A percentile compares a stretch with the other conserved stretches of the same genome.
These are phyloP conservation scores for Monosporascus sp. DNA, from an alignment of 2,329 filamentous ascomycete genomes.

Conservation along the genomic window DNA sequence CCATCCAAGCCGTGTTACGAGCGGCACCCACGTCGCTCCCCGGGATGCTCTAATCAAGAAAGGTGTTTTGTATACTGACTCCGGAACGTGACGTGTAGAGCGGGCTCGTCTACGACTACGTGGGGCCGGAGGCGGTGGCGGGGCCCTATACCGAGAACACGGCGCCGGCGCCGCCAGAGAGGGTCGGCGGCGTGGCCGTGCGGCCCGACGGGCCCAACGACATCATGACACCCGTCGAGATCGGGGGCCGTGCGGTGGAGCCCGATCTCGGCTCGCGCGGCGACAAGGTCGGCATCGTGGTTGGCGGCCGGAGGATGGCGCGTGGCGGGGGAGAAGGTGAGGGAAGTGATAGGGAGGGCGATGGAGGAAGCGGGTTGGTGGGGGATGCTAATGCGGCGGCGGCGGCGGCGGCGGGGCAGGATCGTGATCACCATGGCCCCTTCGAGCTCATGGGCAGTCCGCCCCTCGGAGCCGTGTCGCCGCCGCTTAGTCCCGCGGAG, in stretches of 20 bases:
- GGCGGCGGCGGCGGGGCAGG: constrained; percentile 8
- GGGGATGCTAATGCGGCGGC: constrained; percentile 4
- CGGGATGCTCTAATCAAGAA: too few species aligned
- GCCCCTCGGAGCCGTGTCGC: background rate
- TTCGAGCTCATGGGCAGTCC: constrained; percentile 43
- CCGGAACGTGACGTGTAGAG: background rate
- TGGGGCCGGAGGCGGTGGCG: constrained; percentile 36
- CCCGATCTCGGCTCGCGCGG: background rate
- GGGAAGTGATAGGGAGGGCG: constrained; percentile 7
- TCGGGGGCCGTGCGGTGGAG: constrained; percentile 29
- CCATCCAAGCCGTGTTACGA: too few species aligned
- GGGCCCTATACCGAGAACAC: constrained; percentile 42
- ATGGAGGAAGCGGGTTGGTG: constrained; percentile 10
- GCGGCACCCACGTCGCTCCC: too few species aligned
- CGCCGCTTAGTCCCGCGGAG: constrained; percentile 12
- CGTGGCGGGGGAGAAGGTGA: constrained; percentile 1
- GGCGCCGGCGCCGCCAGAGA: constrained; percentile 26
- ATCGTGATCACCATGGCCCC: constrained; percentile 27
- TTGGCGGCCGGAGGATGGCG: background rate
- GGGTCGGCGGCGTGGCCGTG: constrained; percentile 36
- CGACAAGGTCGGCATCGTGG: background rate
- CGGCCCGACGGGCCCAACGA: constrained; percentile 44
- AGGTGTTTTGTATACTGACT: too few species aligned
- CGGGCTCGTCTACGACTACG: constrained; percentile 37
- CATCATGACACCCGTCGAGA: constrained; percentile 49